phyloP scores from a whole-genome alignment of 306 rosid species.

The Fragaria nilgerrensis region DNA sequence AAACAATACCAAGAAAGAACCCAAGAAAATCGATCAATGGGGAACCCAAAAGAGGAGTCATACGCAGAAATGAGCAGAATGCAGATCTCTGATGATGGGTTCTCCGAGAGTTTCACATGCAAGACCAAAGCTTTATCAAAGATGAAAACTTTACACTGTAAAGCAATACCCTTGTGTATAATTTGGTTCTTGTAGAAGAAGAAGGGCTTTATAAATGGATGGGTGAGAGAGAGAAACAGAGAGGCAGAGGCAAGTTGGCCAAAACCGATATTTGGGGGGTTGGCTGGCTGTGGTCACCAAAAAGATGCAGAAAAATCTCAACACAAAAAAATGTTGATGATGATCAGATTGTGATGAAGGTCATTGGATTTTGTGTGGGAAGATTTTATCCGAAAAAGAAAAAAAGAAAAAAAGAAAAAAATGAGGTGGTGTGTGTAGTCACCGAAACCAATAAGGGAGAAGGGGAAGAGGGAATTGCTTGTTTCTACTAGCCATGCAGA shows the following conservation, averaged over 20 bases:
- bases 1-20: conserved; percentile 4
- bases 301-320: conserved; percentile 5
- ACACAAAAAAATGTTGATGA: background rate
- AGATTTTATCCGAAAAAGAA: background rate
- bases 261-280: background rate
- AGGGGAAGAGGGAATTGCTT: background rate
- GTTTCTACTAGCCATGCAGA: conserved; percentile 4
- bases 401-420: background rate
- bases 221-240: background rate
- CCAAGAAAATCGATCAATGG: background rate
- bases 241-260: background rate
- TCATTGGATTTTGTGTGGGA: conserved; percentile 2
- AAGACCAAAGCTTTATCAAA: background rate
- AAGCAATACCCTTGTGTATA: background rate
- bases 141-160: background rate
- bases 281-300: conserved; percentile 7
- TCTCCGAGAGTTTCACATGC: background rate
- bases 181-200: background rate
- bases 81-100: background rate
- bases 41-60: conserved; percentile 12
- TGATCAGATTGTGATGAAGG: conserved; percentile 4
- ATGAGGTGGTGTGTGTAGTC: background rate
- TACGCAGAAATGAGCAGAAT: conserved; percentile 19
- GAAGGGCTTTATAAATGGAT: background rate
- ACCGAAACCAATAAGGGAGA: background rate